Conservation (phyloP, 306 rosid genomes). For the Luffa aegyptiaca region DNA sequence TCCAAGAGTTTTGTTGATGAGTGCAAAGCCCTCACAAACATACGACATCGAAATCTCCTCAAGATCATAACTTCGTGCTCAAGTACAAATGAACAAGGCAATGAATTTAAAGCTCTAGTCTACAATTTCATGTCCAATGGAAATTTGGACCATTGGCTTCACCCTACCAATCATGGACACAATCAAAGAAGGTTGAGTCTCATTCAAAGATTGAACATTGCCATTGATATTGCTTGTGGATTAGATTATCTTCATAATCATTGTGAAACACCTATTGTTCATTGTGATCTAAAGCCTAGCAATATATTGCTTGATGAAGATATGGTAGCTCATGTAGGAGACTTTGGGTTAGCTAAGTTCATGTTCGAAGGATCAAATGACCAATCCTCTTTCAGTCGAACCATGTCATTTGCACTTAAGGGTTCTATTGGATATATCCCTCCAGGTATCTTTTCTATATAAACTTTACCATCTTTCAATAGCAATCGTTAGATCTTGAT, state of each 20-base stretch:
- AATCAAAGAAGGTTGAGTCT: slow-evolving; percentile 8
- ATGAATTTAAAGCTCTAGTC: slow-evolving; percentile 29
- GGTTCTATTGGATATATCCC: slow-evolving; percentile 27
- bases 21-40: slow-evolving; percentile 23
- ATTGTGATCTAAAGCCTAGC: too few relatives aligned
- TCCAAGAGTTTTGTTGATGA: slow-evolving; percentile 29
- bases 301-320: neutral
- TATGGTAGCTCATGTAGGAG: slow-evolving; percentile 20
- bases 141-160: slow-evolving; percentile 21
- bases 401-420: neutral
- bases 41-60: slow-evolving; percentile 31
- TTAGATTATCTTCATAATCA: slow-evolving; percentile 15
- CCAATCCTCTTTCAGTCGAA: neutral
- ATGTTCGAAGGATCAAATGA: slow-evolving; percentile 5
- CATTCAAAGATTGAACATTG: slow-evolving; percentile 15
- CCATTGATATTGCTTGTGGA: slow-evolving; percentile 25
- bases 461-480: neutral
- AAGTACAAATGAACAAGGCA: slow-evolving; percentile 10
- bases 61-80: slow-evolving; percentile 29
- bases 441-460: slow-evolving; percentile 11
- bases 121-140: slow-evolving; percentile 26
- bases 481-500: neutral
- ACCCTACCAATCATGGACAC: neutral
- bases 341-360: slow-evolving; percentile 18
- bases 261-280: too few relatives aligned